Evolutionary conservation across 345 rosid species (phyloP).

Genomic region (Salix koriyanagi): DNA sequence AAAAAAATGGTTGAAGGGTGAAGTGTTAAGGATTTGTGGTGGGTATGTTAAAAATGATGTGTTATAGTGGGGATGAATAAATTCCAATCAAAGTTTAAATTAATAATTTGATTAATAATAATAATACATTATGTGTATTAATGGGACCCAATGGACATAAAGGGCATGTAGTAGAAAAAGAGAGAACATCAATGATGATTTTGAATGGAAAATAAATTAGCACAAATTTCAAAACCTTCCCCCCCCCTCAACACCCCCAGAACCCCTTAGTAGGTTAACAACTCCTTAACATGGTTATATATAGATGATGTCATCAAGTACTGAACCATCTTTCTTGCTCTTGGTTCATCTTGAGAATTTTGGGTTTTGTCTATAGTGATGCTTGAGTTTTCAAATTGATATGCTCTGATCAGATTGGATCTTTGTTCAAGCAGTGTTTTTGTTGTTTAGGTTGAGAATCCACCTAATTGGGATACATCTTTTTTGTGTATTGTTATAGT

Average conservation of each 20-base stretch:
- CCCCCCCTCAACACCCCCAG: too few relatives aligned
- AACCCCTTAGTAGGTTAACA: too few relatives aligned
- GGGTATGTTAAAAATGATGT: background rate
- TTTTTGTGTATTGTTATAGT: background rate
- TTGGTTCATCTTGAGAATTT: background rate
- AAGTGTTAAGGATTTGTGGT: background rate
- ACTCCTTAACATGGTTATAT: too few relatives aligned
- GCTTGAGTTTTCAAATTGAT: background rate
- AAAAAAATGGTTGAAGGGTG: background rate
- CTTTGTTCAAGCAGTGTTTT: background rate
- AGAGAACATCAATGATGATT: background rate
- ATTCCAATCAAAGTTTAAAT: background rate
- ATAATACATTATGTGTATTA: background rate
- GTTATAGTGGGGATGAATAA: background rate
- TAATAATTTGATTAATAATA: background rate
- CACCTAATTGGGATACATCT: background rate
- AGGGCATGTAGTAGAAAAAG: background rate
- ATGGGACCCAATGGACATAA: background rate
- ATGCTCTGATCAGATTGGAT: background rate
- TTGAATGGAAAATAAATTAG: background rate
- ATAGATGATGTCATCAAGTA: background rate
- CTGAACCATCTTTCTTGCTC: background rate
- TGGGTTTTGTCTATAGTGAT: background rate
- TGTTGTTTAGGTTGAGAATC: background rate
- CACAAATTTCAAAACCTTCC: too few relatives aligned